phyloP scores from a whole-genome alignment of 192 early-diverging fungal species.

The Diversispora eburnea region DNA sequence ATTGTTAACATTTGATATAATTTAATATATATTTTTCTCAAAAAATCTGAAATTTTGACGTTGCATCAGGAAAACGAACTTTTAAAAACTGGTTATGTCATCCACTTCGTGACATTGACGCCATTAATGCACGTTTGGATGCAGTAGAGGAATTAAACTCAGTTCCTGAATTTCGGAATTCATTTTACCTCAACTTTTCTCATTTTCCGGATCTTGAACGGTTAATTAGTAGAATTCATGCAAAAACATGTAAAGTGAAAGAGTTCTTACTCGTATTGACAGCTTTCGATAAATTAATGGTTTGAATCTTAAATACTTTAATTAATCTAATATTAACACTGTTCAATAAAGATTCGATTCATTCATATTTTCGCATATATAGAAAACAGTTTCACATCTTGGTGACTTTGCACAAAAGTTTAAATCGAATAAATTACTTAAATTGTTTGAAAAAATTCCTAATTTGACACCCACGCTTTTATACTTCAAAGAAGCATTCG shows the following conservation, averaged over 20 bases:
- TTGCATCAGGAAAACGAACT: slow-evolving; percentile 48
- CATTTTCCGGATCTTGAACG: slow-evolving; percentile 86
- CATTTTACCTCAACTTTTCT: slow-evolving; percentile 42
- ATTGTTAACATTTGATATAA: background rate
- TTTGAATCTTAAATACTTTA: slow-evolving; percentile 28
- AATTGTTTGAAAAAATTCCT: slow-evolving; percentile 49
- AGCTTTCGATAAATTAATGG: slow-evolving; percentile 52
- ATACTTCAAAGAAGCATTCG: slow-evolving; percentile 75
- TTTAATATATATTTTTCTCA: background rate
- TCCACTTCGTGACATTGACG: slow-evolving; percentile 63
- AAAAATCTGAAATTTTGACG: background rate
- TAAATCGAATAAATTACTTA: slow-evolving; percentile 49
- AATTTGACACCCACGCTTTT: slow-evolving; percentile 57
- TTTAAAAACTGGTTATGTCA: slow-evolving; percentile 87
- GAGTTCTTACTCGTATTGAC: slow-evolving; percentile 75
- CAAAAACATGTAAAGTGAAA: slow-evolving; percentile 76
- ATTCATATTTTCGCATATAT: background rate
- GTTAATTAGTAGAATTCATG: slow-evolving; percentile 84
- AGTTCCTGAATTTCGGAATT: slow-evolving; percentile 46
- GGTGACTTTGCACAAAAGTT: slow-evolving; percentile 43
- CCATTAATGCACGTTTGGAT: slow-evolving; percentile 83
- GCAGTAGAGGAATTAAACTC: slow-evolving; percentile 79
- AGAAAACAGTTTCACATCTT: slow-evolving; percentile 40
- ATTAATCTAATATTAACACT: no score
- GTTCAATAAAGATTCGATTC: no score